Percentiles rank a stretch among this genome's conserved stretches.
phyloP scores from a whole-genome alignment of 805 yeast genomes.

The Tetrapisispora arboricola region DNA sequence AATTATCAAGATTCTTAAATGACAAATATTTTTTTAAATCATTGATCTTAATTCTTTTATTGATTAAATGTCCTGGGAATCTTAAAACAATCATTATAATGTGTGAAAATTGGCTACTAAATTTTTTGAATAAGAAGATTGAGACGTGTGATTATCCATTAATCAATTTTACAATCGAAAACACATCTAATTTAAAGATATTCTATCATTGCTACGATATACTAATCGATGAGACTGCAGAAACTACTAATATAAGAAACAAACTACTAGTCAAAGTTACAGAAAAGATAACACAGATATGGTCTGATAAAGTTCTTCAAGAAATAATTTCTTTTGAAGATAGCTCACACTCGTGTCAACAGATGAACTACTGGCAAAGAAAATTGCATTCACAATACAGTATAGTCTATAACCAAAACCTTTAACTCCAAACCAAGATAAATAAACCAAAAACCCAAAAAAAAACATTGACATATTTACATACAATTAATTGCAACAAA shows the following conservation, averaged over 20 bases:
- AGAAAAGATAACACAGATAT: conserved; percentile 16
- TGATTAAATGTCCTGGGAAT: not conserved
- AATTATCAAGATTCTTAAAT: not conserved
- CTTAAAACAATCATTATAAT: not conserved
- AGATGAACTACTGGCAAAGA: conserved; percentile 17
- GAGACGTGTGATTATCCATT: conserved; percentile 14
- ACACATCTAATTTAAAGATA: conserved; percentile 8
- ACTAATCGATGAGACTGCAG: conserved; percentile 7
- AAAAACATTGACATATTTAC: no score
- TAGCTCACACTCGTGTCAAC: conserved; percentile 16
- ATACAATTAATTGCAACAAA: no score
- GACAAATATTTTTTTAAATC: not conserved
- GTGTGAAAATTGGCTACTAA: conserved; percentile 13
- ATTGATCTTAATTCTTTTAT: not conserved
- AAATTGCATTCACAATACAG: not conserved
- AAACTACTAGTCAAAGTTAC: conserved; percentile 15
- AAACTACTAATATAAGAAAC: conserved; percentile 9
- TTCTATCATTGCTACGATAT: conserved; percentile 17
- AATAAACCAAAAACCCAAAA: no score
- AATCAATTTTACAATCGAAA: conserved; percentile 11
- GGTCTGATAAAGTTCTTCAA: conserved; percentile 19
- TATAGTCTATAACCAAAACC: not conserved
- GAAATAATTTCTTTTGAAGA: conserved; percentile 18
- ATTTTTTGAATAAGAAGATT: conserved; percentile 2
- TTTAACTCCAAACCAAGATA: no score